Evolutionary conservation across 2,329 filamentous ascomycete species (phyloP).

Genomic region (Juglanconis juglandina): DNA sequence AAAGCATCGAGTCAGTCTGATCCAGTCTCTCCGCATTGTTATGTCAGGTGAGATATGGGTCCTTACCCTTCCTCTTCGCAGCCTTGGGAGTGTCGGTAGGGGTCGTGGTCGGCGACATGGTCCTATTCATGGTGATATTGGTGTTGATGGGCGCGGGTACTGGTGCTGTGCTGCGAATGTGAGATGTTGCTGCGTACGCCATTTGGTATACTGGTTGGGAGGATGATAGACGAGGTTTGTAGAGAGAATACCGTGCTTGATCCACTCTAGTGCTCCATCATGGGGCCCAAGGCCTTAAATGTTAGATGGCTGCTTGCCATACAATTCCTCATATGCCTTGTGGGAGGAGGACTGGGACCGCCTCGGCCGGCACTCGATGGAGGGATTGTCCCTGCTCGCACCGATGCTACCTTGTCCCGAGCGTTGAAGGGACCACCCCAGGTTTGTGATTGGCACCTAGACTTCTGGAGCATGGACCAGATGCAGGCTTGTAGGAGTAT

Average conservation of each 20-base stretch:
- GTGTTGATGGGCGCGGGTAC: conserved; percentile 20
- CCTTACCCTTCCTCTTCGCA: conserved; percentile 45
- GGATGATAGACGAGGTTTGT: neutral
- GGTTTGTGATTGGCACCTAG: neutral
- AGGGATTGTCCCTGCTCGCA: neutral
- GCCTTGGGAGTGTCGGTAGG: conserved; percentile 41
- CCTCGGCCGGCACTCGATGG: conserved; percentile 11
- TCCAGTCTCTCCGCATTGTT: conserved; percentile 8
- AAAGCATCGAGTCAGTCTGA: conserved; percentile 14
- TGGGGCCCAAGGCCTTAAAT: conserved; percentile 10
- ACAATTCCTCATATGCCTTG: neutral
- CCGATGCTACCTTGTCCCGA: neutral
- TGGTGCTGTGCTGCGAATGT: conserved; percentile 19
- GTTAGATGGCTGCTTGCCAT: conserved; percentile 7
- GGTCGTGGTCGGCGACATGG: conserved; percentile 37
- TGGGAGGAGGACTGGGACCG: neutral
- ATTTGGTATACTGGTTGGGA: conserved; percentile 12
- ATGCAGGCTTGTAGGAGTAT: neutral
- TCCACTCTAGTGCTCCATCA: conserved; percentile 7
- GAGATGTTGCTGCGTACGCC: conserved; percentile 20
- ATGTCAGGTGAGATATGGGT: conserved; percentile 10
- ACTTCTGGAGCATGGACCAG: neutral
- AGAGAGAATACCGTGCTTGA: neutral
- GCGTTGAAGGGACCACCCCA: neutral
- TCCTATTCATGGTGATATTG: conserved; percentile 22